Base-by-base conservation (phyloP, 495 filamentous ascomycete species). In the Articulospora tetracladia region DNA sequence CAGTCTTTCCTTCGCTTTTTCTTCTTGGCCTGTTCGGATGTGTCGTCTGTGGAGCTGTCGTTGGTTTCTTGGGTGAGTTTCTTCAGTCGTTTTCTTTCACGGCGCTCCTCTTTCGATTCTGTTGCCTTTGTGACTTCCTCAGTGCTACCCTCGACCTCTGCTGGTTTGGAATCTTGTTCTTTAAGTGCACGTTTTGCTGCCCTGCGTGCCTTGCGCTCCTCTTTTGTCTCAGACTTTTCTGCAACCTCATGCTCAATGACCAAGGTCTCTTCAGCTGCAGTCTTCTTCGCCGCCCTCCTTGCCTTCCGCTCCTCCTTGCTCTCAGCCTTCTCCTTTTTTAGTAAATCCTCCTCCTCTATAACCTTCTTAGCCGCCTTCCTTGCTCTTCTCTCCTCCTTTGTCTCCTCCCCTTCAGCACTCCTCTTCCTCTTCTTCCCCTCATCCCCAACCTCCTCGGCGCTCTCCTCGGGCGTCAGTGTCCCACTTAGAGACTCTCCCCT, bases 401-500 rank as follows among this genome's bases (percentile, higher is more conserved):
- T 60, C 53, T 58, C 66, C 61, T 66, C 72, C 53, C 65, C 67
- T 47, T 67, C 57, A n/a, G 69, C 70, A 53, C 53, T 70, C 64
- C 62, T 72, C 62, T 66, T 74, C 55, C 67, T 73, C 62, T 64
- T 57, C 61, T 72, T 66, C 8, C 24, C 55, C 25, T 28, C 61
- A 2, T 23, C n/a, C 4, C 23, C 39, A 19, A 10, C 24, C 26
- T 56, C 71, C 55, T 67, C 74, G 49, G 59, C 23, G 44, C 57
- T 50, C 24, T 64, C 46, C 63, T 73, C 67, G 24, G 59, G 58
- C 63, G 71, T 66, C 24, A 88, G 68, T 3, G 89, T 92, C 12
- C 92, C 92, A n/a, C 75, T 74, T 55, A 96, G 72, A 36, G 79
- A 73, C 57, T 89, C 84, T 19, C 92, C 92, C 58, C 80, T 79